Evolutionary conservation across 2,329 filamentous ascomycete genomes (phyloP).

Genomic region (Exophiala lecanii-corni): DNA sequence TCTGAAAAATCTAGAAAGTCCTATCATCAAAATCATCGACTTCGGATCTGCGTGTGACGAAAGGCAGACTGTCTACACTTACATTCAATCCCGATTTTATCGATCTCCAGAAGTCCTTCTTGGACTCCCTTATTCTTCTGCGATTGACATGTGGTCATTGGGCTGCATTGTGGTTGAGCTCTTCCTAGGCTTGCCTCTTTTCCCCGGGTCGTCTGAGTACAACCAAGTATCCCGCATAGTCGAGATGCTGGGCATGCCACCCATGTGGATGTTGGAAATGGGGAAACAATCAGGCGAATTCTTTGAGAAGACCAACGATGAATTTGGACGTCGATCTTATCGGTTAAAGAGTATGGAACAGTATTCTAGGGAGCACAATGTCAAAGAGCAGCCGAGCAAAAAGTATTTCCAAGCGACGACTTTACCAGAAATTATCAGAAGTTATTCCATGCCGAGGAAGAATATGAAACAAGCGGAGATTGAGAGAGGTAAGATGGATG

Average conservation of each 20-base stretch:
- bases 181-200: conserved; percentile 88
- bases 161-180: conserved; percentile 98
- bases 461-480: conserved; percentile 98
- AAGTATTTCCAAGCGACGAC: conserved; percentile 97
- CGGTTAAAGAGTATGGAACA: conserved; percentile 96
- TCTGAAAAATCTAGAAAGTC: conserved; percentile 95
- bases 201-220: conserved; percentile 96
- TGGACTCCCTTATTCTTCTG: conserved; percentile 94
- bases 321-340: conserved; percentile 87
- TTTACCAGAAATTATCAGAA: conserved; percentile 93
- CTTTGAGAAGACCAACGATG: conserved; percentile 87
- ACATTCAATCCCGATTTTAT: conserved; percentile 98
- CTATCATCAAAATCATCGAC: conserved; percentile 99
- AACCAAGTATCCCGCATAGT: conserved; percentile 96
- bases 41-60: conserved; percentile 98
- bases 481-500: conserved; percentile 75
- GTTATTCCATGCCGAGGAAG: conserved; percentile 96
- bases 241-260: conserved; percentile 94
- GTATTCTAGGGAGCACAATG: conserved; percentile 90
- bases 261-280: conserved; percentile 99
- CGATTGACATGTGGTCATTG: conserved; percentile 99
- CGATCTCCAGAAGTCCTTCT: conserved; percentile 91
- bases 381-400: conserved; percentile 98
- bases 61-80: conserved; percentile 96
- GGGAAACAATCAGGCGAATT: conserved; percentile 97